These are phyloP conservation scores for Aurantiochytrium sp. DNA, from an alignment of 108 stramenopile species.

Conservation along the genomic window DNA sequence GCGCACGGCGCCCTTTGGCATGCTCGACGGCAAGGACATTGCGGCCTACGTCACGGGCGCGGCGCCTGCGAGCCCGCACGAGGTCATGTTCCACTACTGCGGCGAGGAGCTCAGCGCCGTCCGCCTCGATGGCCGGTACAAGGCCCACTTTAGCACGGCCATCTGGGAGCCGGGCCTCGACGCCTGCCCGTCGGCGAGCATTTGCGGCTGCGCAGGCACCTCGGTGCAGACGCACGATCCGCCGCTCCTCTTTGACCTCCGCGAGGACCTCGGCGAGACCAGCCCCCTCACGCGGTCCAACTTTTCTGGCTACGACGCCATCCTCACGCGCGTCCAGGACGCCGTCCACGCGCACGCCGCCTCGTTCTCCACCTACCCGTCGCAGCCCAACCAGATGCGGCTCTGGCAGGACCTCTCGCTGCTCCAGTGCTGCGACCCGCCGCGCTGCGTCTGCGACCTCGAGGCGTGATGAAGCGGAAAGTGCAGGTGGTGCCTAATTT, in stretches of 20 bases:
- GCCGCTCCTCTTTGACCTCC: not conserved
- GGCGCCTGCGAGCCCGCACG: not conserved
- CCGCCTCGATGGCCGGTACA: not conserved
- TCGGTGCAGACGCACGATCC: not conserved
- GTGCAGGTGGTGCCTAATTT: no score
- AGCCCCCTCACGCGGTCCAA: not conserved
- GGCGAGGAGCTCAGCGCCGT: slow-evolving; percentile 10
- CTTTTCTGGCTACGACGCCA: not conserved
- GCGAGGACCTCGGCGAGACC: not conserved
- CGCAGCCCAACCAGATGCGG: not conserved
- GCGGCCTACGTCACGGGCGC: not conserved
- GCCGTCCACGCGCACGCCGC: not conserved
- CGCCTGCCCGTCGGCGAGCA: not conserved
- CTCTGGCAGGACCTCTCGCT: not conserved
- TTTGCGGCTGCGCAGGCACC: not conserved
- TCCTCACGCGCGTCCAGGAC: not conserved
- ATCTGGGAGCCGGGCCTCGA: not conserved
- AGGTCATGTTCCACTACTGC: slow-evolving; percentile 20
- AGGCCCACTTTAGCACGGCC: slow-evolving; percentile 7
- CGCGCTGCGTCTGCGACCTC: not conserved
- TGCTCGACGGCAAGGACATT: not conserved
- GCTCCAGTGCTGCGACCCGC: not conserved
- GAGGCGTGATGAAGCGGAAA: no score
- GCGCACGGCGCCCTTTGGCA: not conserved
- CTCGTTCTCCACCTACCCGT: not conserved